phyloP scores from a whole-genome alignment of 352 stramenopile genomes.

The Phytophthora cryptogea region DNA sequence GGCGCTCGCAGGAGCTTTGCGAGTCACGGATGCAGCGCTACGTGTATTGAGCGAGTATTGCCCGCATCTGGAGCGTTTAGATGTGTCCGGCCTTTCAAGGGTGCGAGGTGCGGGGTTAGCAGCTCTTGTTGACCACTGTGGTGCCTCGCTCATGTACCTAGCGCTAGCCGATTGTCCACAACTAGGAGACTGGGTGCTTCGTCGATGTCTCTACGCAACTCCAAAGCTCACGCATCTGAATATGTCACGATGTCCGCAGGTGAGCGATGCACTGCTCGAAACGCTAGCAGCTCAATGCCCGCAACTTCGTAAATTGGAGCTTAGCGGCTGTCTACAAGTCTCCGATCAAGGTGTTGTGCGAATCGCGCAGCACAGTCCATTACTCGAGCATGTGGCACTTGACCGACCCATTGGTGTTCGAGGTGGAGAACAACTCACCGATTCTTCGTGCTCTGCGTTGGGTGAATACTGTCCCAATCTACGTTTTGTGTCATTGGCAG shows the following conservation, averaged over 20 bases:
- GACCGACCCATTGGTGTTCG: slow-evolving; percentile 42
- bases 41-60: slow-evolving; percentile 58
- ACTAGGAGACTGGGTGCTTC: slow-evolving; percentile 72
- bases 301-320: slow-evolving; percentile 63
- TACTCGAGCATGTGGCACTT: slow-evolving; percentile 77
- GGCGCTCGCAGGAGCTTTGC: slow-evolving; percentile 47
- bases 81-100: slow-evolving; percentile 48
- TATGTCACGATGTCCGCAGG: slow-evolving; percentile 77
- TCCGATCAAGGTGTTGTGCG: slow-evolving; percentile 87
- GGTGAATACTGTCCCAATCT: slow-evolving; percentile 63
- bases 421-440: slow-evolving; percentile 83
- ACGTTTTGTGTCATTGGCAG: slow-evolving; percentile 68
- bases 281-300: slow-evolving; percentile 76
- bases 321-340: slow-evolving; percentile 80
- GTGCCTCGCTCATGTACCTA: slow-evolving; percentile 33
- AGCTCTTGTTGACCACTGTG: slow-evolving; percentile 66
- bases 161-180: slow-evolving; percentile 59
- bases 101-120: slow-evolving; percentile 66
- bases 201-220: slow-evolving; percentile 67
- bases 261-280: slow-evolving; percentile 87
- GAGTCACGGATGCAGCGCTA: slow-evolving; percentile 62
- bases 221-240: slow-evolving; percentile 54
- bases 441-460: slow-evolving; percentile 86
- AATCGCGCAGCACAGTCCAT: slow-evolving; percentile 73
- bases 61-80: slow-evolving; percentile 48